Base-by-base conservation (phyloP, 768 basidiomycete species). In the Collybia mongolica region DNA sequence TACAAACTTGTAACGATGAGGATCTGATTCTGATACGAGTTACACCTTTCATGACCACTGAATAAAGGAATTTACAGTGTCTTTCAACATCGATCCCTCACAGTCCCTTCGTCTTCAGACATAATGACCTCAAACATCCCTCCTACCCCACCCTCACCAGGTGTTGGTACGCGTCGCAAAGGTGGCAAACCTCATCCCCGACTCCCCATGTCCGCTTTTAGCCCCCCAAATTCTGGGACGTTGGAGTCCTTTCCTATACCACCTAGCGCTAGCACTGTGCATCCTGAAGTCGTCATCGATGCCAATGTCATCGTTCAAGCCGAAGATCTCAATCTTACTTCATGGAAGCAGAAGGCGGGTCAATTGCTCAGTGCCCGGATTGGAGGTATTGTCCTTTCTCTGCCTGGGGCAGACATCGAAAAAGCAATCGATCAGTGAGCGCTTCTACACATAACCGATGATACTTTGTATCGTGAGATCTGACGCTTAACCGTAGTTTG, bases 141-240 rank as follows among this genome's bases (percentile, higher is more conserved):
- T 38, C 49, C 60, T 20, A 59, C 64, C 14, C 68, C 69, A 35
- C 59, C 65, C 15, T 75, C 78, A 11, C 77, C 76, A 23, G 70
- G 74, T 38, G 67, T 76, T 48, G 67, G 68, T 15, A 58, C 67
- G 11, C 80, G 84, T 55, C 83, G 85, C 60, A 89, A 80, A 63
- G 81, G 76, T 20, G 75, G 75, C 23, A 88, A 82, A 63, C 71
- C 79, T 18, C 80, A 84, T 4, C 91, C 90, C 6, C 79, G 75
- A 40, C 81, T 93, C 11, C 89, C 90, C 0, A 64, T 83, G 20
- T 90, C 89, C 9, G 90, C 83, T 0, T 93, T 93, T 65, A 80
- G 75, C 22, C 82, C 88, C 0, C 86, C 87, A 20, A 86, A 79
- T 66, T 74, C 84, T 3, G 83, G 84, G 46, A 79, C 81, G 0